phyloP scores from a whole-genome alignment of 2,329 filamentous ascomycete species.

The Fusarium musae region DNA sequence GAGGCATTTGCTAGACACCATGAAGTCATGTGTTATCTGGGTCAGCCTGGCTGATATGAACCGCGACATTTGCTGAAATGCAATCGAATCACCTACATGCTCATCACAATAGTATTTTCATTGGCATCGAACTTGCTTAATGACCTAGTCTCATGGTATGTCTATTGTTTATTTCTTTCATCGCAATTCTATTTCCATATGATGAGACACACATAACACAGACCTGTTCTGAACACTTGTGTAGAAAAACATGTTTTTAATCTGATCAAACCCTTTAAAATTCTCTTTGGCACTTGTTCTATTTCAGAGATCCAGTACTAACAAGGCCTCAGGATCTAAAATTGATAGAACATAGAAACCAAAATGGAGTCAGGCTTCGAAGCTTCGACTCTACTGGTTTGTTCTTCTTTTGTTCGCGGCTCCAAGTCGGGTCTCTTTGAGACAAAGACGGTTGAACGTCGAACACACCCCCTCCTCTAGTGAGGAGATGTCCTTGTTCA shows the following conservation, averaged over 20 bases:
- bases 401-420: conserved; percentile 10
- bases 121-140: neutral
- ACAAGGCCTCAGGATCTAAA: conserved; percentile 17
- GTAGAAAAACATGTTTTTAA: conserved; percentile 45
- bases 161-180: neutral
- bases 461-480: conserved; percentile 14
- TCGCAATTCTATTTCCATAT: conserved; percentile 31
- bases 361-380: conserved; percentile 25
- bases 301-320: conserved; percentile 22
- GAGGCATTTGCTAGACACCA: neutral
- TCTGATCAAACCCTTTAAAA: conserved; percentile 37
- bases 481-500: conserved; percentile 19
- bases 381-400: conserved; percentile 9
- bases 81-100: neutral
- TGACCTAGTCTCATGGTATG: conserved; percentile 16
- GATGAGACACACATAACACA: conserved; percentile 49
- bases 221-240: conserved; percentile 50
- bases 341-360: conserved; percentile 4
- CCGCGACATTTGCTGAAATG: neutral
- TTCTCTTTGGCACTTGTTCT: conserved; percentile 3
- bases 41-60: neutral
- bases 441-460: conserved; percentile 23
- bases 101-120: conserved; percentile 6
- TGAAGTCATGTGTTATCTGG: neutral
- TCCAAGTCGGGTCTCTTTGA: neutral